Conservation (phyloP, 2,329 filamentous ascomycete genomes). For the Monosporascus sp. region DNA sequence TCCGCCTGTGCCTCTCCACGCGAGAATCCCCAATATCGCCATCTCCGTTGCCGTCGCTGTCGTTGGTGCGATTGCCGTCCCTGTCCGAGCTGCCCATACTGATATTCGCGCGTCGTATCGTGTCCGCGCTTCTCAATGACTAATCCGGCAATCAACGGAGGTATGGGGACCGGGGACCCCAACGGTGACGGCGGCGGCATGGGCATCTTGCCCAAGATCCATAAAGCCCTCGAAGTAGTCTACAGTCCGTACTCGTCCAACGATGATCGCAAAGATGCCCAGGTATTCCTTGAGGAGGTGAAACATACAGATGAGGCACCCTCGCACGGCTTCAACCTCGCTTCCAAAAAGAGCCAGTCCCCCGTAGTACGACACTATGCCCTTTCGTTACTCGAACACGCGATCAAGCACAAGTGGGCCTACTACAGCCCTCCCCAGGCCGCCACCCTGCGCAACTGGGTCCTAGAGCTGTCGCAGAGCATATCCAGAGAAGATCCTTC, state of each 20-base stretch:
- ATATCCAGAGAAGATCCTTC: slow-evolving; percentile 67
- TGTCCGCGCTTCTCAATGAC: slow-evolving; percentile 12
- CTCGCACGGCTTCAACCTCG: slow-evolving; percentile 78
- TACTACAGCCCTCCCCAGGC: slow-evolving; percentile 67
- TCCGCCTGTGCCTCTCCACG: not conserved
- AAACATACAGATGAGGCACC: slow-evolving; percentile 77
- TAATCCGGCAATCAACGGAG: slow-evolving; percentile 22
- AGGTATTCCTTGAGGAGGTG: slow-evolving; percentile 77
- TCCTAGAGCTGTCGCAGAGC: slow-evolving; percentile 70
- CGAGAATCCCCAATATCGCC: not conserved
- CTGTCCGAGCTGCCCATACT: not conserved
- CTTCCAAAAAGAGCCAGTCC: slow-evolving; percentile 67
- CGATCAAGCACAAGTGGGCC: slow-evolving; percentile 79
- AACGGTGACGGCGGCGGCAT: slow-evolving; percentile 33
- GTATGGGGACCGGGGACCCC: slow-evolving; percentile 27
- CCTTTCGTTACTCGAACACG: slow-evolving; percentile 83
- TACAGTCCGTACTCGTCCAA: slow-evolving; percentile 80
- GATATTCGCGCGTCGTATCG: not conserved
- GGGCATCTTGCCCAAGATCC: slow-evolving; percentile 60
- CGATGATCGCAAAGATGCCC: slow-evolving; percentile 74
- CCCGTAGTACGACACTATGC: slow-evolving; percentile 89
- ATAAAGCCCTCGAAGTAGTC: slow-evolving; percentile 80
- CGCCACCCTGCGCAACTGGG: slow-evolving; percentile 65
- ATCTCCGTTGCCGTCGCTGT: not conserved
- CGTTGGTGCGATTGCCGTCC: not conserved